phyloP scores from a whole-genome alignment of 768 basidiomycete species.

The Agaricus sinodeliciosus region DNA sequence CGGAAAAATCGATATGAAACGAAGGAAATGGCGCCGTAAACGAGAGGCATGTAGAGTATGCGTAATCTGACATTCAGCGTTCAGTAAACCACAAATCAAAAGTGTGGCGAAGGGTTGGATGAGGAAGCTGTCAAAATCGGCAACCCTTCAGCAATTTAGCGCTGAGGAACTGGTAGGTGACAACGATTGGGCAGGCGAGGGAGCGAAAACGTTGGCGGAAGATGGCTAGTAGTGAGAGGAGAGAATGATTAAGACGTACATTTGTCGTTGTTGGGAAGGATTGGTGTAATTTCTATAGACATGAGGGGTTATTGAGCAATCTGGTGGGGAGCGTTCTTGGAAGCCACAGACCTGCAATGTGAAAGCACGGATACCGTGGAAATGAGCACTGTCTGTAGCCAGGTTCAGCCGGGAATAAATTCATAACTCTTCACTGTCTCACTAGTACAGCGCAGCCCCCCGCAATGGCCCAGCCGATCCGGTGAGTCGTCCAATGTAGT shows the following conservation, averaged over 20 bases:
- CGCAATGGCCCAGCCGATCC: constrained; percentile 70
- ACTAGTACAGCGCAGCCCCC: constrained; percentile 55
- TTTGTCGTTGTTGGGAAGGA: constrained; percentile 70
- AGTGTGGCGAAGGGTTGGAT: not conserved
- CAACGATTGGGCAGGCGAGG: not conserved
- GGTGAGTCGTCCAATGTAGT: constrained; percentile 53
- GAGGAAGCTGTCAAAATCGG: not conserved
- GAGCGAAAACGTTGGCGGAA: not conserved
- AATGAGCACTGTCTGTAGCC: constrained; percentile 50
- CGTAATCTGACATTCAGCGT: constrained; percentile 44
- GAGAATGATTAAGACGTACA: constrained; percentile 37
- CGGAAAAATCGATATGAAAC: constrained; percentile 82
- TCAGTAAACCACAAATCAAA: constrained; percentile 2
- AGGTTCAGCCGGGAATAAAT: not conserved
- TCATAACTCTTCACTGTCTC: constrained; percentile 7
- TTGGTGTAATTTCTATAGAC: constrained; percentile 62
- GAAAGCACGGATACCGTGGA: constrained; percentile 46
- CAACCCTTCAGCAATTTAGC: no score
- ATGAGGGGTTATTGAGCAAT: not conserved
- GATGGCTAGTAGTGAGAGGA: not conserved
- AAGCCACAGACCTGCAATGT: constrained; percentile 53
- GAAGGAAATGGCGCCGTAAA: constrained; percentile 81
- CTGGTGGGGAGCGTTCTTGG: not conserved
- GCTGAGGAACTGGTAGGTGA: no score
- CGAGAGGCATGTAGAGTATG: constrained; percentile 77